Conservation (phyloP, 345 rosid genomes). For the Sonneratia caseolaris region DNA sequence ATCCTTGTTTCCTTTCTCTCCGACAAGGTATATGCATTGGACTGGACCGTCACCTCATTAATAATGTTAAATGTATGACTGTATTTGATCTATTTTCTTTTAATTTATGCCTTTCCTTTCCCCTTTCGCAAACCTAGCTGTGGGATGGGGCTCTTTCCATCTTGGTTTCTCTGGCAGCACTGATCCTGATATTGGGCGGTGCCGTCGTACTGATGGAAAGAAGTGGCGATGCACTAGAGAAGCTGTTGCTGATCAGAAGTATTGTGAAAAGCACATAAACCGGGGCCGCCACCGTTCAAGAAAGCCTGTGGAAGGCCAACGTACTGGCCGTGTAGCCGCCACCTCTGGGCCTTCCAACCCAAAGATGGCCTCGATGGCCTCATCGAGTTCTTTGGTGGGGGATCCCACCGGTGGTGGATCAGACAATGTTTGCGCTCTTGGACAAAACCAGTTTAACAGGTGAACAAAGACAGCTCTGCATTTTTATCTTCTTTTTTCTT, state of each 20-base stretch:
- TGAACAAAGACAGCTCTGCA: too few relatives aligned
- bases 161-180: constrained; percentile 70
- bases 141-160: constrained; percentile 76
- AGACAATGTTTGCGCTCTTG: too few relatives aligned
- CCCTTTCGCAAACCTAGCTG: constrained; percentile 14
- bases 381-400: constrained; percentile 21
- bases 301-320: constrained; percentile 99
- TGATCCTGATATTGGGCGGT: constrained; percentile 95
- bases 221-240: constrained; percentile 99
- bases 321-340: constrained; percentile 46
- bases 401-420: constrained; percentile 31
- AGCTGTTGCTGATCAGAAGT: constrained; percentile 87
- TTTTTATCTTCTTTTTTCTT: too few relatives aligned
- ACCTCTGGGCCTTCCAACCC: constrained; percentile 28
- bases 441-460: too few relatives aligned
- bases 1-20: too few relatives aligned
- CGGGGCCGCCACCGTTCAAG: constrained; percentile 99
- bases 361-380: constrained; percentile 6
- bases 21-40: too few relatives aligned
- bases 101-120: background rate
- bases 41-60: too few relatives aligned
- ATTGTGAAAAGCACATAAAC: constrained; percentile 94
- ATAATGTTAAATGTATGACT: too few relatives aligned
- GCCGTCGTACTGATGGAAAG: constrained; percentile 98
- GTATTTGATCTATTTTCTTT: background rate